Base-by-base conservation (phyloP, 805 yeast species). In the Kregervanrija fluxuum region DNA sequence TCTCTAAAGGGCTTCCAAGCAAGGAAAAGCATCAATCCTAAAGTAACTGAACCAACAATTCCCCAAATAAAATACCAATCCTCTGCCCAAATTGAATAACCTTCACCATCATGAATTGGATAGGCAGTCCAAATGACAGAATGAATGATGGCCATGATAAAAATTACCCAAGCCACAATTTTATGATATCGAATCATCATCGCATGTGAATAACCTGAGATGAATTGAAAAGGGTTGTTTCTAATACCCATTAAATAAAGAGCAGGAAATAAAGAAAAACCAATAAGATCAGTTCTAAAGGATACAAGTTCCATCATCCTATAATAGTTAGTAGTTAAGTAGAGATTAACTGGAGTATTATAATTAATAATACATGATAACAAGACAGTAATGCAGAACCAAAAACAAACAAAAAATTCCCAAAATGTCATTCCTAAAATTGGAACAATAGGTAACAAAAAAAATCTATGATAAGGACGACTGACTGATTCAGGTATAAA, bases 231-330 rank as follows among this genome's bases (percentile, higher is more conserved):
- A 15, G 86, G 77, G 55, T 83, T 85, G 60, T 85, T 86, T 54
- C 93, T 68, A 30, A 83, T 82, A 5, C 87, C 86, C 60, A 85
- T 81, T 45, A 83, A 62, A 48, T 77, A 73, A 13, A 79, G 58
- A 6, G 73, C 57, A 0, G 93, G 91, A 46, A 80, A 68, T 40
- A 79, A 46, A 43, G 74, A 76, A 34, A 76, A 60, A 2, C 74
- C 61, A 60, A 75, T 62, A 14, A 77, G 44, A 40, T 75, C 82
- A 5, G 76, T 63, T 60, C 86, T 68, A 57, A 77, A 81, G 36
- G 76, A 79, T 13, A 80, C 62, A 44, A 69, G 46, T 38, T 62
- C 69, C 17, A 59, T 35, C 6, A 49, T 48, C 40, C 53, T 37
- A 45, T 42, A 62, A 57, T 58, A 69, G 48, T 62, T 56, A 22